phyloP scores from a whole-genome alignment of 208 protist species.

The Acanthamoeba royreba region DNA sequence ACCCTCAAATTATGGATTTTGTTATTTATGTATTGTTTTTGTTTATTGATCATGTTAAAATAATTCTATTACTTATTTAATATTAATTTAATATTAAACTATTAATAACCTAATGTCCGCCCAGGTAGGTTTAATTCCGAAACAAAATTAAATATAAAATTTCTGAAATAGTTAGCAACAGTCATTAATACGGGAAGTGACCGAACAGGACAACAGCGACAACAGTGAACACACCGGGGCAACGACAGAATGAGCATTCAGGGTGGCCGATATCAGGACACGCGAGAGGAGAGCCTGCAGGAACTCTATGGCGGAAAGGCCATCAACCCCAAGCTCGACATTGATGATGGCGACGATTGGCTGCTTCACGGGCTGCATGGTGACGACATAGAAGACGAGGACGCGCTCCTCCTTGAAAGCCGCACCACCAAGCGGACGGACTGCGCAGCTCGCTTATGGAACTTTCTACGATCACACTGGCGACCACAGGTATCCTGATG shows the following conservation, averaged over 20 bases:
- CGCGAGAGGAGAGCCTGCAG: background rate
- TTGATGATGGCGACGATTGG: background rate
- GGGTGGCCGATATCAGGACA: background rate
- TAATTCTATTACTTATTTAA: no score
- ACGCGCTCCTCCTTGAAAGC: background rate
- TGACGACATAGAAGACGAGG: background rate
- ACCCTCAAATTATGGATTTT: no score
- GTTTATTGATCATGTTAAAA: no score
- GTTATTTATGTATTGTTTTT: no score
- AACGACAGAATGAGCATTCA: background rate
- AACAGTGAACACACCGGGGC: background rate
- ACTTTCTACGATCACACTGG: background rate
- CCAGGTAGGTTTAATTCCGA: no score
- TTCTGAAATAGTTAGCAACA: no score
- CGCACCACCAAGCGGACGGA: background rate
- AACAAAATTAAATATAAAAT: no score
- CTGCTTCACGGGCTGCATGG: background rate
- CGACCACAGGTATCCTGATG: background rate
- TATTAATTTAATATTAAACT: no score
- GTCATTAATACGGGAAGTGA: no score
- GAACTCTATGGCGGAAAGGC: background rate
- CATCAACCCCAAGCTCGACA: background rate
- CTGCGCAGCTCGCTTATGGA: background rate
- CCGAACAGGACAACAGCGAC: no score
- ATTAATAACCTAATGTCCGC: no score